phyloP scores from a whole-genome alignment of 2,329 filamentous ascomycete species.

The Plectosphaerella sp. region DNA sequence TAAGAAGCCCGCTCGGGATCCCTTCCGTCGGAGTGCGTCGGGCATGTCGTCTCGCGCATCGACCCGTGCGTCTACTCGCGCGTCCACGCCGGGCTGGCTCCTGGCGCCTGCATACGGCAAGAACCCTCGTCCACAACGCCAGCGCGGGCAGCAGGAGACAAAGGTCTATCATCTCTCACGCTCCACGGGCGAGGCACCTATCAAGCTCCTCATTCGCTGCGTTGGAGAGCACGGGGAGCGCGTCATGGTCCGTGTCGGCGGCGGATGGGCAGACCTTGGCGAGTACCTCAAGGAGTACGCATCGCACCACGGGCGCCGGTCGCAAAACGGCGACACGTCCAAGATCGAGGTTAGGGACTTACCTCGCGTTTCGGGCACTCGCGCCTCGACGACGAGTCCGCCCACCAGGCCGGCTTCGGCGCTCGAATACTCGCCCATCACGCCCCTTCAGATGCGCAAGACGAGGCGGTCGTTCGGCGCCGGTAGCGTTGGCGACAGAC shows the following conservation, averaged over 20 bases:
- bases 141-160: constrained; percentile 64
- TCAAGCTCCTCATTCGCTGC: constrained; percentile 90
- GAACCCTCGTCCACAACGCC: constrained; percentile 41
- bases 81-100: constrained; percentile 63
- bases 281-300: constrained; percentile 95
- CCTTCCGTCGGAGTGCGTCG: constrained; percentile 42
- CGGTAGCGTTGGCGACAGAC: constrained; percentile 12
- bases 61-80: constrained; percentile 34
- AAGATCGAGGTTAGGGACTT: constrained; percentile 57
- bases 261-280: constrained; percentile 95
- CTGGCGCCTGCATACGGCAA: constrained; percentile 58
- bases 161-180: constrained; percentile 89
- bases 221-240: constrained; percentile 87
- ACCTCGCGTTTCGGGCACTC: constrained; percentile 20
- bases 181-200: constrained; percentile 77
- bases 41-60: constrained; percentile 38
- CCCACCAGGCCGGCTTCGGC: constrained; percentile 28
- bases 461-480: constrained; percentile 42
- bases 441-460: constrained; percentile 51
- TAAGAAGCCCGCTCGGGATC: constrained; percentile 37
- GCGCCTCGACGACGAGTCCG: constrained; percentile 24
- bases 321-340: constrained; percentile 38
- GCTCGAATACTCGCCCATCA: constrained; percentile 34
- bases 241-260: constrained; percentile 96
- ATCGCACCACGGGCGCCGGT: constrained; percentile 79